Conservation (phyloP, 2,329 filamentous ascomycete genomes). For the Penicillium paneum region DNA sequence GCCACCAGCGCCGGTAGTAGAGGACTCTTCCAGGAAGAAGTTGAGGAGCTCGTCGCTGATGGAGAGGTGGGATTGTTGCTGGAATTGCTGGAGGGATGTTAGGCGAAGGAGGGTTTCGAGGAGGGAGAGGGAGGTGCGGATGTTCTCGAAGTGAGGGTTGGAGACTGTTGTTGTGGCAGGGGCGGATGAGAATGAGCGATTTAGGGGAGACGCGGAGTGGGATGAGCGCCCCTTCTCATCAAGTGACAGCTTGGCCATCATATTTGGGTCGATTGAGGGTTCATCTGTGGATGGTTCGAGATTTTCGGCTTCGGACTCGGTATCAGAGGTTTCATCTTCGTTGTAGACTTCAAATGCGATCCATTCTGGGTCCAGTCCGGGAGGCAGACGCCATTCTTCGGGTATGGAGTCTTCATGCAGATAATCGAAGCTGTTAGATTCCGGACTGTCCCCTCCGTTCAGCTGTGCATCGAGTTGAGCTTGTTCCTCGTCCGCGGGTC, state of each 20-base stretch:
- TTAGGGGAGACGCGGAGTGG: constrained; percentile 34
- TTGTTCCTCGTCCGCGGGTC: constrained; percentile 43
- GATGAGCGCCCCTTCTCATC: constrained; percentile 27
- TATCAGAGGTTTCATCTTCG: constrained; percentile 58
- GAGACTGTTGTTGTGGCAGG: constrained; percentile 32
- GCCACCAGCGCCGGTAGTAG: constrained; percentile 62
- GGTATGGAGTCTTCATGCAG: constrained; percentile 32
- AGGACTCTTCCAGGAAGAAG: constrained; percentile 74
- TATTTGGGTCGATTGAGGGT: constrained; percentile 40
- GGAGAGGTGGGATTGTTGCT: constrained; percentile 82
- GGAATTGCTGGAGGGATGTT: constrained; percentile 83
- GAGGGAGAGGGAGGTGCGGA: constrained; percentile 70
- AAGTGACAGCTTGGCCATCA: constrained; percentile 51
- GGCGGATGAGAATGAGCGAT: constrained; percentile 17
- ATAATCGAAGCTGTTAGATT: constrained; percentile 17
- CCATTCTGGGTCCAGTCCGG: constrained; percentile 83
- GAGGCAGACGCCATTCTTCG: constrained; percentile 61
- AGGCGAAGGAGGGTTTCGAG: constrained; percentile 86
- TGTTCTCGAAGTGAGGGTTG: constrained; percentile 51
- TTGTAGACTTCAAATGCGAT: constrained; percentile 82
- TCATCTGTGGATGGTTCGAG: constrained; percentile 15
- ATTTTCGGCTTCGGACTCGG: constrained; percentile 47
- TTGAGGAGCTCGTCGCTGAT: constrained; percentile 86
- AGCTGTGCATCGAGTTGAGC: constrained; percentile 40
- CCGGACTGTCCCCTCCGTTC: constrained; percentile 15